Evolutionary conservation across 2,329 filamentous ascomycete genomes (phyloP), one percentile per base, ranked within the genome.

Genomic region (Chaetomiaceae sp.): DNA sequence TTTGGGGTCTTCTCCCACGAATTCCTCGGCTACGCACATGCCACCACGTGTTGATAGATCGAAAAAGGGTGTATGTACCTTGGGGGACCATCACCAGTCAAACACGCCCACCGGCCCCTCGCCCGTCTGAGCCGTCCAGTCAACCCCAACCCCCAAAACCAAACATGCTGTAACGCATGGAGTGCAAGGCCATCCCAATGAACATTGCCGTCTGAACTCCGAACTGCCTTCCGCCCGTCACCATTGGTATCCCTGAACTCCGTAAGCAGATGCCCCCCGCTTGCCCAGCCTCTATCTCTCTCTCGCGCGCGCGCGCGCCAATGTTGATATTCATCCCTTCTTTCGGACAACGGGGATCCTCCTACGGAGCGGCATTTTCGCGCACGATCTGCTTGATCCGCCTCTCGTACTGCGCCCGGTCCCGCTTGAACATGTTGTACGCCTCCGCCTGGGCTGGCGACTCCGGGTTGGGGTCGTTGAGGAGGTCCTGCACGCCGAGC

Each of bases 381-480:
- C 81, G 84, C 47, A 98, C 93, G 17, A 95, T 83, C 50, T 86
- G 82, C 62, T 81, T 83, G 52, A 98, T 83, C 54, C 90, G 86
- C 66, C 83, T 85, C 69, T 97, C 90, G 62, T 98, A 98, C 47
- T 91, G 89, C 15, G 68, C 69, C 35, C 81, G 77, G 62, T 98
- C 91, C 65, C 89, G 89, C 75, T 95, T 96, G 67, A 88, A 97
- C 10, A 98, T 74, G 60, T 95, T 95, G 71, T 97, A 98, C 1
- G 93, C 94, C 58, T 98, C 93, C 3, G 93, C 91, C 67, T 98
- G 93, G 0, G 93, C 93, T 0, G 93, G 93, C 1, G 89, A 95
- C 41, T 98, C 93, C 3, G 91, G 93, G 63, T 98, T 98, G 14
- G 94, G 93, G 60, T 96, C 91, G 65, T 98, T 85, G 33, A 98